phyloP scores from a whole-genome alignment of 1,284 basidiomycete species.

The Moesziomyces sp. region DNA sequence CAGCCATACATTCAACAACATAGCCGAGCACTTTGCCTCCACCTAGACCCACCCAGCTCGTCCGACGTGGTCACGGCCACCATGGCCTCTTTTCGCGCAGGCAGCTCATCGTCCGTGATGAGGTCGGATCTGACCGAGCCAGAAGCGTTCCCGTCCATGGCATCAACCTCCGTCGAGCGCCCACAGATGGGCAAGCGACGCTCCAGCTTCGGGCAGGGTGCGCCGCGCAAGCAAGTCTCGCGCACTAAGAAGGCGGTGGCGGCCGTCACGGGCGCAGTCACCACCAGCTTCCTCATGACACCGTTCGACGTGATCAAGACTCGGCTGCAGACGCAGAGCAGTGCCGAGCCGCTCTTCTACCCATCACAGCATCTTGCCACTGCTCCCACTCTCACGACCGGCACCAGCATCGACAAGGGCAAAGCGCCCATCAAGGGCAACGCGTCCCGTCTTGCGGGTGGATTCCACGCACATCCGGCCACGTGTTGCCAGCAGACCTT shows the following conservation, averaged over 20 bases:
- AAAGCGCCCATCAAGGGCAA: constrained; percentile 12
- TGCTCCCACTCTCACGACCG: constrained; percentile 7
- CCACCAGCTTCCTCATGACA: constrained; percentile 90
- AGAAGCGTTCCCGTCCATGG: constrained; percentile 43
- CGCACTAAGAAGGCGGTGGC: constrained; percentile 77
- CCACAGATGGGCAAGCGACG: constrained; percentile 10
- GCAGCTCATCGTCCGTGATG: constrained; percentile 11
- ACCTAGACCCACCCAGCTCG: not conserved
- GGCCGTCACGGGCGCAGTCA: constrained; percentile 80
- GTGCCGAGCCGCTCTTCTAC: constrained; percentile 54
- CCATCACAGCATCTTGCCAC: constrained; percentile 41
- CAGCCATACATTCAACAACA: not conserved
- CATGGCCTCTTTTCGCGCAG: constrained; percentile 15
- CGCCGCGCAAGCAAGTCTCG: constrained; percentile 69
- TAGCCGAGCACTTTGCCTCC: constrained; percentile 9
- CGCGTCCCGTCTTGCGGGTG: constrained; percentile 6
- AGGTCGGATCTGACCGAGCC: constrained; percentile 15
- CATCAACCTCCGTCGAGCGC: constrained; percentile 31
- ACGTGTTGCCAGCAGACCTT: constrained; percentile 68
- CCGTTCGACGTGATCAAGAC: constrained; percentile 95
- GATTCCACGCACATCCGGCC: constrained; percentile 41
- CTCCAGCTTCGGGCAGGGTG: constrained; percentile 29
- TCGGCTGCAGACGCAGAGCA: constrained; percentile 81
- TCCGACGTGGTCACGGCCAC: not conserved
- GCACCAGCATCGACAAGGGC: constrained; percentile 15